Conservation (phyloP, 148 eudicot genomes). For the Persicaria maculosa region DNA sequence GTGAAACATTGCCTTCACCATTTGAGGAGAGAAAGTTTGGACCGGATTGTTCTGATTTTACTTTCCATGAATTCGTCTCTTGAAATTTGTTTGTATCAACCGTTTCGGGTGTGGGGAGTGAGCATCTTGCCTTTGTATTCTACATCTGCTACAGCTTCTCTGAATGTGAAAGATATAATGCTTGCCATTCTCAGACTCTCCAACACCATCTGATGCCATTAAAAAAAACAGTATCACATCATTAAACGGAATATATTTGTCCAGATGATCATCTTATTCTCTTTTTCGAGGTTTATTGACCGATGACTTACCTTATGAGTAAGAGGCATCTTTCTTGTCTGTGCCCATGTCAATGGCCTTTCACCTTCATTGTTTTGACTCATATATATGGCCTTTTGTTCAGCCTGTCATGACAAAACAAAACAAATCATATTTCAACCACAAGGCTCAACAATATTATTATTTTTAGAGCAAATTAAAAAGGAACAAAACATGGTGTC, state of each 20-base stretch:
- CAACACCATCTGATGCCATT: conserved; percentile 45
- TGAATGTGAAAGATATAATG: too few species aligned
- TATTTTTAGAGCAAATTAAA: neutral
- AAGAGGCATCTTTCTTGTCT: conserved; percentile 62
- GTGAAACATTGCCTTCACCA: too few species aligned
- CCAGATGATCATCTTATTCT: neutral
- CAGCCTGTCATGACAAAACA: conserved; percentile 33
- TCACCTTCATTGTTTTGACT: conserved; percentile 42
- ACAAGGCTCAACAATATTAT: neutral
- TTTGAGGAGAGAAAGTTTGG: too few species aligned
- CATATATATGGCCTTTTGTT: conserved; percentile 43
- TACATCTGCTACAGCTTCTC: too few species aligned
- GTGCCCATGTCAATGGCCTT: conserved; percentile 56
- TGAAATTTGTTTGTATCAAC: too few species aligned
- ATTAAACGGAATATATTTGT: conserved; percentile 3
- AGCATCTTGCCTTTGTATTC: too few species aligned
- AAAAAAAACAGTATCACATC: neutral
- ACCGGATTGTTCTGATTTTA: too few species aligned
- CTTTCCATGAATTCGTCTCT: too few species aligned
- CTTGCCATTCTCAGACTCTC: conserved; percentile 93
- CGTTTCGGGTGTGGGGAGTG: too few species aligned
- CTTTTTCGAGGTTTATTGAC: neutral
- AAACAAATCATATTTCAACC: neutral
- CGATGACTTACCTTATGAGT: conserved; percentile 51
- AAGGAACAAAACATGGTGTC: neutral